phyloP scores from a whole-genome alignment of 257 asterid genomes.

The Anisodus tanguticus region DNA sequence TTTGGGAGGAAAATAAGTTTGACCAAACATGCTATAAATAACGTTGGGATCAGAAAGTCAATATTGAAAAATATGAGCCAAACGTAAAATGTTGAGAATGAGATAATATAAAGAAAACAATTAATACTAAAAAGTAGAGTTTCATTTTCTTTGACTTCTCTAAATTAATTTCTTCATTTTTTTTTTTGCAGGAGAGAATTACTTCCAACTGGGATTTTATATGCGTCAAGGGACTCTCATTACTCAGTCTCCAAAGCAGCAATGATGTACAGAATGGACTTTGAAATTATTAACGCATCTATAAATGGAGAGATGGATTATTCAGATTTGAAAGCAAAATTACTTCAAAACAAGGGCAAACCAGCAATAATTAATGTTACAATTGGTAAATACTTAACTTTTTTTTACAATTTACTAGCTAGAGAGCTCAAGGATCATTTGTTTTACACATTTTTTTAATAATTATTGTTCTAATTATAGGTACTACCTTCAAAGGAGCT shows the following conservation, averaged over 20 bases:
- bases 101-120: not conserved
- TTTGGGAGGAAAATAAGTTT: too few relatives aligned
- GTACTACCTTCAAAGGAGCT: conserved; percentile 54
- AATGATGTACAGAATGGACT: conserved; percentile 33
- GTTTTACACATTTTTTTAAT: not conserved
- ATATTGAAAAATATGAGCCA: not conserved
- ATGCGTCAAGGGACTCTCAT: conserved; percentile 33
- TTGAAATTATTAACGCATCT: conserved; percentile 21
- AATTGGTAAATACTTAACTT: conserved; percentile 27
- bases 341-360: conserved; percentile 34
- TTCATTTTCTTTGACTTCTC: not conserved
- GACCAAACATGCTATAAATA: too few relatives aligned
- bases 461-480: conserved; percentile 21
- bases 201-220: conserved; percentile 31
- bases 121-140: not conserved
- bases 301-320: conserved; percentile 34
- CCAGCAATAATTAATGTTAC: conserved; percentile 37
- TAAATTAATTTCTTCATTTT: not conserved
- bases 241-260: conserved; percentile 34
- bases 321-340: conserved; percentile 30
- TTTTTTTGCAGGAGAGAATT: conserved; percentile 35
- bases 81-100: not conserved
- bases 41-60: not conserved
- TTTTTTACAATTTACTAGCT: not conserved
- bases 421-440: not conserved